Conservation (phyloP, 2,329 filamentous ascomycete species). For the Xenoacremonium recifei region DNA sequence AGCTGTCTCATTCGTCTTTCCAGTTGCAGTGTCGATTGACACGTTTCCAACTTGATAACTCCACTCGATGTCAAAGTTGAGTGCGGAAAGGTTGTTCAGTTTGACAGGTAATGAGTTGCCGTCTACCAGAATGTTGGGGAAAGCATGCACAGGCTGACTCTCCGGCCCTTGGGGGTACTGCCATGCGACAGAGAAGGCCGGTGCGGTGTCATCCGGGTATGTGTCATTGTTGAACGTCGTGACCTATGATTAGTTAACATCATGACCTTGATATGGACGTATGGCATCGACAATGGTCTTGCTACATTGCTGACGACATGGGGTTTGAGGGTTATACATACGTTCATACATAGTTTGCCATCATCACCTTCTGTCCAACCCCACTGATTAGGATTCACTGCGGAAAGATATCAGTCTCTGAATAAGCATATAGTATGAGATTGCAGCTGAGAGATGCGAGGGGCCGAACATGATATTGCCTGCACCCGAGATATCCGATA, state of each 20-base stretch:
- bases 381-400: slow-evolving; percentile 59
- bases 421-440: background rate
- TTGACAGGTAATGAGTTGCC: slow-evolving; percentile 40
- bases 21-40: slow-evolving; percentile 31
- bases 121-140: slow-evolving; percentile 51
- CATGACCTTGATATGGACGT: background rate
- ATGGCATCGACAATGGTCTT: too few relatives aligned
- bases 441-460: too few relatives aligned
- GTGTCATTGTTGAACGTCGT: slow-evolving; percentile 49
- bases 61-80: slow-evolving; percentile 49
- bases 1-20: slow-evolving; percentile 31
- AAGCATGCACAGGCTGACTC: slow-evolving; percentile 51
- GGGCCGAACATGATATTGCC: too few relatives aligned
- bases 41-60: slow-evolving; percentile 46
- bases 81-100: slow-evolving; percentile 35
- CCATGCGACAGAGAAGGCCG: slow-evolving; percentile 53
- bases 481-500: too few relatives aligned
- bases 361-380: slow-evolving; percentile 37
- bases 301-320: too few relatives aligned
- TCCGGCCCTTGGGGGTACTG: slow-evolving; percentile 42
- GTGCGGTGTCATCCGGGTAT: slow-evolving; percentile 46
- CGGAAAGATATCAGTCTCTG: background rate
- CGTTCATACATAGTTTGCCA: slow-evolving; percentile 51
- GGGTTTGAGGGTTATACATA: slow-evolving; percentile 31
- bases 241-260: too few relatives aligned